A percentile compares a stretch with the other conserved stretches of the same genome.
These are phyloP conservation scores for Lolium perenne DNA, from an alignment of 176 grass and related monocot species.

Conservation along the genomic window DNA sequence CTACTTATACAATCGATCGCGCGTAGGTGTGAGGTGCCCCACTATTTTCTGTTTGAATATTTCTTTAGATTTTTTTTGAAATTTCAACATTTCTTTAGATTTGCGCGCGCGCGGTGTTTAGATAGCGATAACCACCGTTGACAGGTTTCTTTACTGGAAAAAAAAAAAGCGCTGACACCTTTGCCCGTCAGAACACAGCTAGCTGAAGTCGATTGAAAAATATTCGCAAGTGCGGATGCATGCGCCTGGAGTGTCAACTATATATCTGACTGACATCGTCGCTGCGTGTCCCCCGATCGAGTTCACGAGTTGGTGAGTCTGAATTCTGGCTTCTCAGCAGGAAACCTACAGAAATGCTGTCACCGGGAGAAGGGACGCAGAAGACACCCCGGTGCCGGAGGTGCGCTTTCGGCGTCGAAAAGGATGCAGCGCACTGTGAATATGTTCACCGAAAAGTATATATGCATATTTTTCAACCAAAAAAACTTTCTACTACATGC, in stretches of 20 bases:
- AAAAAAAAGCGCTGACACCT: not conserved
- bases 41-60: too few relatives aligned
- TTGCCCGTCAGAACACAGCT: not conserved
- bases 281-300: too few relatives aligned
- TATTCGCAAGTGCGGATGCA: too few relatives aligned
- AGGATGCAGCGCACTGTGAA: not conserved
- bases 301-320: not conserved
- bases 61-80: too few relatives aligned
- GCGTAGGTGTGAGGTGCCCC: too few relatives aligned
- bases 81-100: too few relatives aligned
- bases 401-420: not conserved
- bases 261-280: too few relatives aligned
- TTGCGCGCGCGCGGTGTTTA: not conserved
- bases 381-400: not conserved
- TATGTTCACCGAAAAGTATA: too few relatives aligned
- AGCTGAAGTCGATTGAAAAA: not conserved
- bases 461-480: not conserved
- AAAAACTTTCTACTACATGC: not conserved
- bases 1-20: too few relatives aligned
- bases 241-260: too few relatives aligned
- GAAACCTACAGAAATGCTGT: too few relatives aligned
- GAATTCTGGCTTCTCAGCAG: too few relatives aligned
- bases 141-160: not conserved
- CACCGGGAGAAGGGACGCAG: not conserved
- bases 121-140: not conserved